Base-by-base conservation (phyloP, 495 filamentous ascomycete species). In the Talaromyces stipitatus region DNA sequence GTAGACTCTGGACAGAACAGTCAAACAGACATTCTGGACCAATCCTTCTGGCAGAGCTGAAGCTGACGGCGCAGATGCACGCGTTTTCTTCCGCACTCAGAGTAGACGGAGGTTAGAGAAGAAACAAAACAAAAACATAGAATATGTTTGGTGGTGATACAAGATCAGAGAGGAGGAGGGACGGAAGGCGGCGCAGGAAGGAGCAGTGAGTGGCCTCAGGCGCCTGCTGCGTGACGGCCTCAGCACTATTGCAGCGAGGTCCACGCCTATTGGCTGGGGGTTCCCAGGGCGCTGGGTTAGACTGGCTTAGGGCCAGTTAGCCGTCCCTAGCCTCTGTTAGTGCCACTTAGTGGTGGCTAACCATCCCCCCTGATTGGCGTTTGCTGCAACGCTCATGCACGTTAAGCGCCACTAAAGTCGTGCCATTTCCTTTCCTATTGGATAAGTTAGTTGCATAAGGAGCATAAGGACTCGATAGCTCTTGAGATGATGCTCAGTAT, bases 201-300 rank as follows among this genome's bases (percentile, higher is more conserved):
- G 20, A 5, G 11, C 5, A n/a, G 20, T 10, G n/a, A n/a, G n/a
- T n/a, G n/a, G 6, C 23, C n/a, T 41, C 51, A 63, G 58, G 65
- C 65, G 65, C 65, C 61, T 60, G 60, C 61, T 61, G 58, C 63
- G 65, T 68, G 65, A 68, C 58, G 65, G 60, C 53, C 58, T 63
- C 60, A 61, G 61, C 65, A 62, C 55, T 48, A 26, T 26, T 26
- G 63, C 63, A 62, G 63, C 63, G 63, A 58, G 55, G 45, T 14
- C 54, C 22, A n/a, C 48, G 48, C 27, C n/a, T 30, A 58, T 51
- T 56, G 36, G 36, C 36, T n/a, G 36, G 7, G 48, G 33, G 32
- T 18, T 46, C 36, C 54, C 54, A 55, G 18, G 32, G 36, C 32
- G 23, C 36, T 55, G 54, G n/a, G 32, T 55, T 45, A 55, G 54